phyloP scores from a whole-genome alignment of 2,329 filamentous ascomycete genomes.

The Trichoderma guizhouense region DNA sequence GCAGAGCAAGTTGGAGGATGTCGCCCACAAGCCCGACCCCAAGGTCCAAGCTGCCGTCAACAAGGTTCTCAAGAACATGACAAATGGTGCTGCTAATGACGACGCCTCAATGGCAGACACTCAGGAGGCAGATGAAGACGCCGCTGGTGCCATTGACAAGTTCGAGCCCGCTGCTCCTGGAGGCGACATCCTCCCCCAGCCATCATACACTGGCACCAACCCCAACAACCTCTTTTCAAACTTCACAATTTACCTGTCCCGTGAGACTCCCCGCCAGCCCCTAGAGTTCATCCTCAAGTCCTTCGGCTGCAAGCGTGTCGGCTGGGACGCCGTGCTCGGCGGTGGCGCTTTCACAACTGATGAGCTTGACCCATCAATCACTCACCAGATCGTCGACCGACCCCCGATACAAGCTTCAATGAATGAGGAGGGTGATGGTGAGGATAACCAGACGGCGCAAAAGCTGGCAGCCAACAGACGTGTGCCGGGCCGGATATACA shows the following conservation, averaged over 20 bases:
- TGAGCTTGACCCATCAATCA: constrained; percentile 83
- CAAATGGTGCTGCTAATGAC: constrained; percentile 33
- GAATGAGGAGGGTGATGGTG: constrained; percentile 47
- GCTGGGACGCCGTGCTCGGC: constrained; percentile 88
- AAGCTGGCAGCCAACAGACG: constrained; percentile 62
- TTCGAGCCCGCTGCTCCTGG: constrained; percentile 82
- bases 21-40: constrained; percentile 54
- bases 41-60: constrained; percentile 64
- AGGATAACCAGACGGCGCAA: constrained; percentile 61
- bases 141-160: constrained; percentile 73
- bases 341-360: constrained; percentile 90
- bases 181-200: constrained; percentile 83
- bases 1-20: constrained; percentile 49
- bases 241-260: constrained; percentile 87
- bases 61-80: constrained; percentile 57
- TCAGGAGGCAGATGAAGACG: constrained; percentile 47
- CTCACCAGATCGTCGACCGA: constrained; percentile 93
- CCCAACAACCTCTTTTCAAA: constrained; percentile 77
- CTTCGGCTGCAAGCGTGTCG: constrained; percentile 93
- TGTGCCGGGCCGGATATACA: constrained; percentile 85
- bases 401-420: constrained; percentile 65
- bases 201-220: constrained; percentile 61
- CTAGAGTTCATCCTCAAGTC: constrained; percentile 90
- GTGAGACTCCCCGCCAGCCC: constrained; percentile 85
- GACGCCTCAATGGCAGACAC: constrained; percentile 37